Evolutionary conservation across 805 yeast species (phyloP).

Genomic region (Yarrowia sp.): DNA sequence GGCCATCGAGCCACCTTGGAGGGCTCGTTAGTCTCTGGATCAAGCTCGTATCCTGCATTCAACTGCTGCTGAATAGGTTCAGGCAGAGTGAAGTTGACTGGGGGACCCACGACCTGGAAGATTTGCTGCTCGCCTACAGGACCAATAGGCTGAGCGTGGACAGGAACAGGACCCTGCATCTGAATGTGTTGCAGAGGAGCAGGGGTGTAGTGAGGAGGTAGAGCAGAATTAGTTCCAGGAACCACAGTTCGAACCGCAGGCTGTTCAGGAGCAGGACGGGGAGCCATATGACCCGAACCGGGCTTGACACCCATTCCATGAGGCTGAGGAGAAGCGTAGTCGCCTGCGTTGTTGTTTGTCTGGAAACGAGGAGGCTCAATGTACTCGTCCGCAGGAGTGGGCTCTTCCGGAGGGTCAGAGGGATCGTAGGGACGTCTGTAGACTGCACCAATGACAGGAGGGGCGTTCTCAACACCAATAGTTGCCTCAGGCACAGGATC

Average conservation of each 20-base stretch:
- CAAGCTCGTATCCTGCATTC: slow-evolving; percentile 42
- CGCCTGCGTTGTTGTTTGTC: slow-evolving; percentile 39
- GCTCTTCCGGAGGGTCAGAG: slow-evolving; percentile 81
- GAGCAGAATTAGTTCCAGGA: slow-evolving; percentile 31
- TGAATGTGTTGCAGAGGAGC: slow-evolving; percentile 36
- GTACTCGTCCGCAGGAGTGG: slow-evolving; percentile 53
- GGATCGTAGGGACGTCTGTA: slow-evolving; percentile 76
- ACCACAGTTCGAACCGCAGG: slow-evolving; percentile 31
- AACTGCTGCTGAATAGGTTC: slow-evolving; percentile 44
- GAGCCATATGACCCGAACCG: not conserved
- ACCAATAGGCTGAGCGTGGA: slow-evolving; percentile 46
- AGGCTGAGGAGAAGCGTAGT: slow-evolving; percentile 44
- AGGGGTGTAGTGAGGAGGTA: slow-evolving; percentile 35
- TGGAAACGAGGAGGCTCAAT: slow-evolving; percentile 38
- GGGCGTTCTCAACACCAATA: slow-evolving; percentile 82
- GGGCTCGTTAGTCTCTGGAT: slow-evolving; percentile 42
- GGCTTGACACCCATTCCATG: not conserved
- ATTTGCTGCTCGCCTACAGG: slow-evolving; percentile 35
- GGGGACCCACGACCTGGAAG: slow-evolving; percentile 44
- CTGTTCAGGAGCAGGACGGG: slow-evolving; percentile 13
- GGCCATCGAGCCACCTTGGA: slow-evolving; percentile 42
- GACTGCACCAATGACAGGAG: slow-evolving; percentile 94
- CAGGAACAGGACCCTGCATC: slow-evolving; percentile 40
- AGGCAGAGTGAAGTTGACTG: slow-evolving; percentile 50
- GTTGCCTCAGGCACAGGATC: slow-evolving; percentile 85